These are phyloP conservation scores for Sugiyamaella boreocaroliniensis DNA, from an alignment of 805 yeast species.

Conservation along the genomic window DNA sequence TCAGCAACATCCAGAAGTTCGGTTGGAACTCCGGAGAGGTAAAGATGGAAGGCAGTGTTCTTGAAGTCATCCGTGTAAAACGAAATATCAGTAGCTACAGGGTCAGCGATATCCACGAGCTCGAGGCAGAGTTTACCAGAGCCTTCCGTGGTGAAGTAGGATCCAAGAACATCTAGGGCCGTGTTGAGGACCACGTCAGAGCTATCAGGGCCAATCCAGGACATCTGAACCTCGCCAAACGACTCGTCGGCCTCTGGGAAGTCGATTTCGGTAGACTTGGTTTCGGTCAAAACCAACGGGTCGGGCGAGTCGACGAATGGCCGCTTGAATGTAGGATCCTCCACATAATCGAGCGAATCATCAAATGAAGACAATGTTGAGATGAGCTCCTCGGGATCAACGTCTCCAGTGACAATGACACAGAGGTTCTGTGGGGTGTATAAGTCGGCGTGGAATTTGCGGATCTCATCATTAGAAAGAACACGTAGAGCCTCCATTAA, in stretches of 20 bases:
- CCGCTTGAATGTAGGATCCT: slow-evolving; percentile 38
- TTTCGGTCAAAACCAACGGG: slow-evolving; percentile 18
- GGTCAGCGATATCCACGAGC: slow-evolving; percentile 75
- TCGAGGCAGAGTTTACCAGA: slow-evolving; percentile 65
- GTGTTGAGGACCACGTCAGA: slow-evolving; percentile 46
- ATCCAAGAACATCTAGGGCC: slow-evolving; percentile 66
- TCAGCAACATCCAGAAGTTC: slow-evolving; percentile 50
- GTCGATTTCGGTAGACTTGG: slow-evolving; percentile 48
- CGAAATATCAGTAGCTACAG: slow-evolving; percentile 66
- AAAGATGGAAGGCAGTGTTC: slow-evolving; percentile 50
- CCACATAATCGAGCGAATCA: slow-evolving; percentile 37
- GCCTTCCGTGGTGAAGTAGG: slow-evolving; percentile 70
- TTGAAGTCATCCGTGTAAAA: slow-evolving; percentile 70
- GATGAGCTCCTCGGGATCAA: slow-evolving; percentile 69
- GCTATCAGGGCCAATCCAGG: slow-evolving; percentile 78
- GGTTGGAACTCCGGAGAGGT: slow-evolving; percentile 69
- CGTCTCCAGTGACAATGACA: slow-evolving; percentile 76
- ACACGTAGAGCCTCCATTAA: slow-evolving; percentile 66
- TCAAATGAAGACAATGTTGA: slow-evolving; percentile 58
- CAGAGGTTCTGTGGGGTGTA: slow-evolving; percentile 83
- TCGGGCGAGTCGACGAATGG: slow-evolving; percentile 67
- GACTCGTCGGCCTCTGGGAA: slow-evolving; percentile 90
- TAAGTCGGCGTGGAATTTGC: slow-evolving; percentile 59
- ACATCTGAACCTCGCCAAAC: slow-evolving; percentile 63
- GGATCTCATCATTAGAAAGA: slow-evolving; percentile 66